Evolutionary conservation across 768 basidiomycete species (phyloP).

Genomic region (Rhizopogon vinicolor): DNA sequence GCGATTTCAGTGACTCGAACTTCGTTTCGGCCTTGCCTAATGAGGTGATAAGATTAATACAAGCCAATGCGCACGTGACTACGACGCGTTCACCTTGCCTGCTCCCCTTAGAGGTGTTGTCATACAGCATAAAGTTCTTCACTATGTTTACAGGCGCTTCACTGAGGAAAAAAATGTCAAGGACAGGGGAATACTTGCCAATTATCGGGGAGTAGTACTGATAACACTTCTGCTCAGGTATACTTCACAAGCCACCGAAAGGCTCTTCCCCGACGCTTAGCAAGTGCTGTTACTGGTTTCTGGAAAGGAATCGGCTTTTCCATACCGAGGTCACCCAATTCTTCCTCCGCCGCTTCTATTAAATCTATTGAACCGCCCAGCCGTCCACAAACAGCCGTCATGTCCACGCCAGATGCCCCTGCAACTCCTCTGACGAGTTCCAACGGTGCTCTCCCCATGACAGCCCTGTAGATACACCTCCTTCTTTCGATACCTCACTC

Average conservation of each 20-base stretch:
- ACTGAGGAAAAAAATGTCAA: background rate
- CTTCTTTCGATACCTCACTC: constrained; percentile 59
- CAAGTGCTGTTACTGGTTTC: constrained; percentile 15
- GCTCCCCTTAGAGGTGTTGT: too few species aligned
- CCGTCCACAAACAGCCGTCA: constrained; percentile 6
- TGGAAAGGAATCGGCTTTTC: constrained; percentile 19
- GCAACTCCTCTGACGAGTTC: constrained; percentile 24
- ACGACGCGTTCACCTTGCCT: too few species aligned
- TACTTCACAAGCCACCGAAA: constrained; percentile 16
- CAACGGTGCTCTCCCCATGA: constrained; percentile 24
- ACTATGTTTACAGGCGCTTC: background rate
- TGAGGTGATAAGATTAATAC: too few species aligned
- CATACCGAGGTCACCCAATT: constrained; percentile 11
- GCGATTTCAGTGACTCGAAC: background rate
- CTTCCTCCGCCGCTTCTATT: background rate
- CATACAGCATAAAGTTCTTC: too few species aligned
- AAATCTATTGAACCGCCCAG: background rate
- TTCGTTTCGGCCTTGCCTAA: too few species aligned
- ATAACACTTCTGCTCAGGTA: constrained; percentile 22
- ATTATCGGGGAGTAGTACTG: background rate
- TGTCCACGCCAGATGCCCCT: constrained; percentile 10
- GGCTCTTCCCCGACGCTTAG: constrained; percentile 16
- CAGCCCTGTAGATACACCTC: constrained; percentile 32
- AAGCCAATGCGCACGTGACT: too few species aligned
- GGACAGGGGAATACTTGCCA: background rate